Evolutionary conservation across 345 rosid species (phyloP), one percentile per base, ranked within the genome.

Genomic region (Citrus reticulata): DNA sequence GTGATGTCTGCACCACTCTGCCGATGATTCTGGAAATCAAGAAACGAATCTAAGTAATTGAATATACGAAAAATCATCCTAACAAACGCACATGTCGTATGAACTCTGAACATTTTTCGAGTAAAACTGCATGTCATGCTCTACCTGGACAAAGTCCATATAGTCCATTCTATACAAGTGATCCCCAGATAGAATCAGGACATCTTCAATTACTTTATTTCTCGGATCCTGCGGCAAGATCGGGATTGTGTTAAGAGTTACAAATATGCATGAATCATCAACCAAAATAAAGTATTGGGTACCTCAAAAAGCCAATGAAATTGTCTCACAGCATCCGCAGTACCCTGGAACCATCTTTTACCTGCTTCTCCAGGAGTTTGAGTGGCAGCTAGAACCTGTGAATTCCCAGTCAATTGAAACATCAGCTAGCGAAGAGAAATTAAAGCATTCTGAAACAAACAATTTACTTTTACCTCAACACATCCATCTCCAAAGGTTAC

Each of bases 231-330:
- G 54, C 51, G 59, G 24, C 66, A 73, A 37, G 17, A 73, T 29
- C 51, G 9, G 20, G 27, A 62, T 16, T 46, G 51, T 3, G 17
- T 46, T 46, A 46, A 0, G 17, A 46, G 51, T 46, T 13, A 11
- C 17, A 3, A 46, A 46, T 3, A 3, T 46, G 51, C 16, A 13
- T 46, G 1, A 46, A 46, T 10, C 51, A 46, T 46, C 1, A 11
- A 46, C 17, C 51, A 46, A 46, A 13, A 46, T 11, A 13, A 13
- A 13, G 1, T 25, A 16, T 27, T 17, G n/a, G 37, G 46, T 87
- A 95, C 97, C 98, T 95, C 99, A 35, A 93, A 95, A 70, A 93
- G 97, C 99, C 99, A 95, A 77, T 92, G 97, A 82, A 93, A 95
- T 81, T 93, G 99, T 79, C 99, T 79, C 20, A 95, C 98, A 0